Evolutionary conservation across 768 basidiomycete genomes (phyloP), one percentile per base, ranked within the genome.

Genomic region (Podaxis rugospora): DNA sequence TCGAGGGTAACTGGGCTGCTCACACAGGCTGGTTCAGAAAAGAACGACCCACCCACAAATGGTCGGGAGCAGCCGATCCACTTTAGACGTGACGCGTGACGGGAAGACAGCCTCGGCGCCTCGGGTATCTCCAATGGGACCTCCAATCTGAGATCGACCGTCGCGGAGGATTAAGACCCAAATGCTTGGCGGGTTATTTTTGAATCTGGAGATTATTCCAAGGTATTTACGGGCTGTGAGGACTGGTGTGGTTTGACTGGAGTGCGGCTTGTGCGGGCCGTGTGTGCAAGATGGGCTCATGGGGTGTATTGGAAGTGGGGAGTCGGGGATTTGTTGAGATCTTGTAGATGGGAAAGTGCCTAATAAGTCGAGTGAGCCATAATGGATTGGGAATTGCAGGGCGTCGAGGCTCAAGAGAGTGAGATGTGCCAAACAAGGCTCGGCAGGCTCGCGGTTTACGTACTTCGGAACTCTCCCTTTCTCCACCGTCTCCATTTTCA

Each of bases 401-500:
- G 55, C 55, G 55, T 56, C 55, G 55, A 56, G 55, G 55, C 28
- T 56, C 18, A 51, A 59, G 49, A 59, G 49, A 51, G 57, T 27
- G 21, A 51, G 57, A 50, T 37, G 50, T 59, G 69, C 66, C 67
- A 65, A 68, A 69, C 63, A 67, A 67, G 65, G 65, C 57, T 49
- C 51, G 25, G 35, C 39, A 55, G 57, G 47, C 57, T 58, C 57
- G 57, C 57, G 47, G 47, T 67, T 80, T 80, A 77, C 77, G 77
- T 79, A 76, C 70, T 72, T 66, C 76, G 77, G 78, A 74, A 74
- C 72, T 72, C 68, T 70, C 70, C 71, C 74, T 75, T 75, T 77
- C 76, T 76, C 74, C 78, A 77, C 76, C 78, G 75, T 72, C 68
- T 51, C 57, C 50, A 59, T 59, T 59, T 59, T 59, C 57, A 59